Evolutionary conservation across 805 yeast species (phyloP).

Genomic region (Schizosaccharomyces octosporus): DNA sequence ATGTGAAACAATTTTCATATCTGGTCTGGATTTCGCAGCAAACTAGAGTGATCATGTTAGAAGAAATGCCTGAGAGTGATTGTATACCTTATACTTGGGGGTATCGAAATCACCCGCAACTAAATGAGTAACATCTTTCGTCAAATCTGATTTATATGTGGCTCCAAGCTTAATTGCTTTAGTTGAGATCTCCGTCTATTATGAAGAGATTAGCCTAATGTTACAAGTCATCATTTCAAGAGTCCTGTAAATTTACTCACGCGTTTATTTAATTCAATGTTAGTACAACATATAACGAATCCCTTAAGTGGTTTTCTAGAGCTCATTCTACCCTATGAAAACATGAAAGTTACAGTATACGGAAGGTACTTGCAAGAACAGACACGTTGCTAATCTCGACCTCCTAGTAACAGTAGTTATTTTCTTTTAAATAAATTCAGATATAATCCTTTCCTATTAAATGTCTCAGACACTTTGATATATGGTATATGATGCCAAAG

Average conservation of each 20-base stretch:
- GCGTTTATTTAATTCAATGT: neutral
- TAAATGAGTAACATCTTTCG: conserved; percentile 24
- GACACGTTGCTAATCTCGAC: neutral
- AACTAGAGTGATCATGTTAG: conserved; percentile 8
- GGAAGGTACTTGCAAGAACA: neutral
- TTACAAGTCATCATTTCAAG: too few relatives aligned
- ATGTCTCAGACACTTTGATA: too few relatives aligned
- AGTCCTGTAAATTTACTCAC: neutral
- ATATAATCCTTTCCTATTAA: too few relatives aligned
- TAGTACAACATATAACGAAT: neutral
- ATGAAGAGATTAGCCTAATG: too few relatives aligned
- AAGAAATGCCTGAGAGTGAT: neutral
- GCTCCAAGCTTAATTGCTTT: conserved; percentile 19
- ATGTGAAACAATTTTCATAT: conserved; percentile 29
- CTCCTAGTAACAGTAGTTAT: too few relatives aligned
- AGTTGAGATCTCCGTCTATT: neutral
- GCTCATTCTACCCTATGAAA: neutral
- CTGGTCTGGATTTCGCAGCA: conserved; percentile 19
- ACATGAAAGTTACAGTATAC: neutral
- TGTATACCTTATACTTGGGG: conserved; percentile 20
- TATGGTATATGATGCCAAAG: too few relatives aligned
- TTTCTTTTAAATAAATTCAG: too few relatives aligned
- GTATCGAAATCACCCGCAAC: conserved; percentile 29
- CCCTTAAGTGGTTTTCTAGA: neutral
- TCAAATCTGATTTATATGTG: conserved; percentile 19